Evolutionary conservation across 1,284 basidiomycete genomes (phyloP), one percentile per base, ranked within the genome.

Genomic region (Pseudozyma hubeiensis): DNA sequence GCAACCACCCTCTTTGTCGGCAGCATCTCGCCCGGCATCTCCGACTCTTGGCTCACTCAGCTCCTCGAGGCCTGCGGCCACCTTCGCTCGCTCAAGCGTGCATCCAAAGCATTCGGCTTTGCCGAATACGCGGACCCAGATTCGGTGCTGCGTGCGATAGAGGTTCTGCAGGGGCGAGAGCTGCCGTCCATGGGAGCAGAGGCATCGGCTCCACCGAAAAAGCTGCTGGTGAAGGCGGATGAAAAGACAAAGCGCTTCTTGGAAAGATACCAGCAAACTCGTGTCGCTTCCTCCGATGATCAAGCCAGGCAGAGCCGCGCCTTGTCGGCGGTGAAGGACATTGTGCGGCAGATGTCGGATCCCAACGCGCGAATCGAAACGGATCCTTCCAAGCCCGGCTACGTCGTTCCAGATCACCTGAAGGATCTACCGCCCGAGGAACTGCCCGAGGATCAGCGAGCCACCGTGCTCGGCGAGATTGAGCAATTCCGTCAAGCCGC

Each of bases 401-500:
- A 74, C 80, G 89, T 93, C 68, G 93, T 97, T 35, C 94, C 95
- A 10, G 93, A 93, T 7, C 95, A 97, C 86, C 88, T 98, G 29
- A 93, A 95, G 85, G 94, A 97, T 85, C 87, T 98, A 37, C 92
- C 95, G 81, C 93, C 95, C 86, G 92, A 93, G 53, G 94, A 97
- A 81, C 88, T 98, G 31, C 94, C 94, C n/a, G 94, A 96, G 85
- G 92, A 92, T 1, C 93, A 95, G 85, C 91, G 94, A 24, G 93
- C 92, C 2, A 90, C 93, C 34, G 94, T 98, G 58, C 91, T 97
- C 63, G 93, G 91, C 37, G 94, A 97, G 84, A 98, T 98, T 67
- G 93, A 94, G 0, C 91, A 94, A 78, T 97, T 84, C 58, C 67
- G 82, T 2, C 75, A 79, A 35, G 70, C 75, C 0, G 79, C 79